Percentiles rank a stretch among this genome's conserved stretches.
Conservation (phyloP, 306 rosid genomes). For the Rosa lucieae region DNA sequence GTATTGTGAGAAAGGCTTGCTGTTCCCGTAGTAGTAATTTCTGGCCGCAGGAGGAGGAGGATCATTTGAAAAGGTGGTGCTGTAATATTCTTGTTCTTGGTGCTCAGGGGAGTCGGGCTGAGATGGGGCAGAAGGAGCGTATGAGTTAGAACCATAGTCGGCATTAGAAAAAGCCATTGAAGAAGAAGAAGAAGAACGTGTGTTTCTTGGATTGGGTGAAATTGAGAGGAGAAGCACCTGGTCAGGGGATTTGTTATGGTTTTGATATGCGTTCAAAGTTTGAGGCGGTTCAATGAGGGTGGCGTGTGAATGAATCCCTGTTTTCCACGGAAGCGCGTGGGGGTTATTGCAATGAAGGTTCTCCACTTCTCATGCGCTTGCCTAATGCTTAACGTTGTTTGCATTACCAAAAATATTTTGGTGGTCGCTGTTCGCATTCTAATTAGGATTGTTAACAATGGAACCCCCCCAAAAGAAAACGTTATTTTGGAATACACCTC, state of each 20-base stretch:
- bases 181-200: background rate
- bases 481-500: too few relatives aligned
- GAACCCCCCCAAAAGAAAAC: too few relatives aligned
- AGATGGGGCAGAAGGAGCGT: slow-evolving; percentile 64
- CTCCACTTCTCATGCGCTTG: background rate
- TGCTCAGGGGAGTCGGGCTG: slow-evolving; percentile 27
- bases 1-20: slow-evolving; percentile 6
- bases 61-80: background rate
- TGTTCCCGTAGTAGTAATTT: slow-evolving; percentile 4
- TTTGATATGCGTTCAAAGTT: too few relatives aligned
- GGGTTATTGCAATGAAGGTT: background rate
- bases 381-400: background rate
- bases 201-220: background rate
- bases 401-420: too few relatives aligned
- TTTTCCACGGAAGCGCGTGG: background rate
- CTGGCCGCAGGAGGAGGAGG: slow-evolving; percentile 16
- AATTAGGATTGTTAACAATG: too few relatives aligned
- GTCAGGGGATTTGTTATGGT: background rate
- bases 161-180: slow-evolving; percentile 55
- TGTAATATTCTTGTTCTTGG: background rate
- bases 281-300: background rate
- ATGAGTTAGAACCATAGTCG: slow-evolving; percentile 39
- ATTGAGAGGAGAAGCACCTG: background rate
- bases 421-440: too few relatives aligned
- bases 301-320: background rate